Percentiles rank a stretch among this genome's conserved stretches.
Evolutionary conservation across 2,329 filamentous ascomycete species (phyloP).

Genomic region (Metarhizium anisopliae): DNA sequence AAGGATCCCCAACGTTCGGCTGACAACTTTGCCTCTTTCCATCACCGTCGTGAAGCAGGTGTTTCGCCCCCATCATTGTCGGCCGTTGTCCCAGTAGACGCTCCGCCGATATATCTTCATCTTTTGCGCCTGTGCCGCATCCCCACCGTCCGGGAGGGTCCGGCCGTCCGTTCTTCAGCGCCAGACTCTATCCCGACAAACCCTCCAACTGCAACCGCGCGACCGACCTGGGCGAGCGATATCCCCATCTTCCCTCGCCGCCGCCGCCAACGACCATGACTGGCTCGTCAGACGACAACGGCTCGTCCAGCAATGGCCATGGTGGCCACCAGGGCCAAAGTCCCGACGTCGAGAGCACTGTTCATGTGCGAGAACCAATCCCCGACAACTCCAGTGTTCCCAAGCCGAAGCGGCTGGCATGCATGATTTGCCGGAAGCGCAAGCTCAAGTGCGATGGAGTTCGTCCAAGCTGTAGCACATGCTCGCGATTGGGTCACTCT

Average conservation of each 20-base stretch:
- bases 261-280: conserved; percentile 17
- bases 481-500: conserved; percentile 73
- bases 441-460: conserved; percentile 85
- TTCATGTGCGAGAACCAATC: conserved; percentile 27
- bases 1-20: neutral
- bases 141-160: conserved; percentile 2
- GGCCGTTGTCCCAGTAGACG: neutral
- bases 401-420: conserved; percentile 88
- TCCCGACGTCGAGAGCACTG: conserved; percentile 24
- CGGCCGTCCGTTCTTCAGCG: neutral
- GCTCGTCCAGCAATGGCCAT: conserved; percentile 22
- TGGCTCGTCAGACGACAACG: conserved; percentile 30
- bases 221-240: neutral
- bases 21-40: neutral
- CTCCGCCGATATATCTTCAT: neutral
- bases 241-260: neutral
- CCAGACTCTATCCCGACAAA: neutral
- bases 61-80: neutral
- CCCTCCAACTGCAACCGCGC: neutral
- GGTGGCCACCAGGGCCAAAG: conserved; percentile 17
- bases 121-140: neutral
- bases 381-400: conserved; percentile 51
- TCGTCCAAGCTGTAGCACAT: conserved; percentile 81
- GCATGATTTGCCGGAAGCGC: conserved; percentile 84
- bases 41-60: neutral